Base-by-base conservation (phyloP, 345 rosid genomes). In the Excoecaria agallocha region DNA sequence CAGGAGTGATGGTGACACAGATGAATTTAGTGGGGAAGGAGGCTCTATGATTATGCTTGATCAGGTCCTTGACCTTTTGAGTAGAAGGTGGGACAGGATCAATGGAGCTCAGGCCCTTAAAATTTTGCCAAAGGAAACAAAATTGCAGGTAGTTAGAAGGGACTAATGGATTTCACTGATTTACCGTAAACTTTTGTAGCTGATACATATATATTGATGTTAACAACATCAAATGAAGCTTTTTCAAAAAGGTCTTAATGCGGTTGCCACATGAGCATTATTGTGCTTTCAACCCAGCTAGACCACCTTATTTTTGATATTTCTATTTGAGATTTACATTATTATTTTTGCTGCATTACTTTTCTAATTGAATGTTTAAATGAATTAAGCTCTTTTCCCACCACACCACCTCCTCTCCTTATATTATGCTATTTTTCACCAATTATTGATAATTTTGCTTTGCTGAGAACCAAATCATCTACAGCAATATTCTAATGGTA, bases 41-140 rank as follows among this genome's bases (percentile, higher is more conserved):
- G 86, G 80, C 76, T 91, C 97, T 57, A 83, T 80, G 55, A 90
- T 96, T 69, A 96, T 96, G 97, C 85, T 91, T 39, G 90, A 91
- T 73, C 89, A 96, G 86, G 96, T 90, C 59, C 92, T 93, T 60
- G 93, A 96, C 90, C 83, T 96, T 77, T 86, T 96, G 84, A 86
- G 94, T 80, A 90, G 75, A 83, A 85, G 94, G 80, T 96, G 98
- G 99, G 98, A 91, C 78, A 88, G 97, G 84, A 88, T 96, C 80
- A 91, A 93, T 74, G 99, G 99, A 75, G 97, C 96, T 70, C 98
- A 93, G 84, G 98, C 99, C 45, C 92, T 96, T 38, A 90, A 83
- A 86, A 92, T 96, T 72, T 86, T 93, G 82, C 99, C 99, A 4
- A 90, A 89, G 76, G 98, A 96, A 81, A 96, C 99, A 69, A 91